Conservation (phyloP, 495 filamentous ascomycete species). For the Copromyces sp. region DNA sequence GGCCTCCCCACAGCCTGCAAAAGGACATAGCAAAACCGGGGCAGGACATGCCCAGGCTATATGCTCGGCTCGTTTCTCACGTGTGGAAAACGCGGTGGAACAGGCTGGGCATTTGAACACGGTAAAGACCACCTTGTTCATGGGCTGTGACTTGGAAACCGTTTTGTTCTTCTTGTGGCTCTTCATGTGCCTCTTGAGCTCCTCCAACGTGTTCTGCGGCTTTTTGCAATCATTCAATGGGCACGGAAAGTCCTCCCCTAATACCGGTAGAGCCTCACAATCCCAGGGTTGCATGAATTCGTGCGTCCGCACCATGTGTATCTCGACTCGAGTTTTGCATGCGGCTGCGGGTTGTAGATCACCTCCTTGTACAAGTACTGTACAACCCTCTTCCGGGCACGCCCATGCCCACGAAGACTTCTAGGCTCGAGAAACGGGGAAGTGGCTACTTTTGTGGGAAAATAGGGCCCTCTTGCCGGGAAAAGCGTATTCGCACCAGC, state of each 20-base stretch:
- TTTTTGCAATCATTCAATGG: rapidly evolving
- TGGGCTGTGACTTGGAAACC: background rate
- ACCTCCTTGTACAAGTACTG: background rate
- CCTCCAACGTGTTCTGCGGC: background rate
- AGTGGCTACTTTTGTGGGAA: no score
- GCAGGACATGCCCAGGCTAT: background rate
- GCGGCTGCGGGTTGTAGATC: background rate
- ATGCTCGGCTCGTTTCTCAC: background rate
- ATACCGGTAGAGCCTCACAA: background rate
- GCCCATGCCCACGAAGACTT: no score
- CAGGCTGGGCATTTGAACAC: background rate
- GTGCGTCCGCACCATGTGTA: background rate
- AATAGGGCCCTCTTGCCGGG: no score
- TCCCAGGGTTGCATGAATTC: background rate
- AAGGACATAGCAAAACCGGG: no score
- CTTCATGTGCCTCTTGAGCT: background rate
- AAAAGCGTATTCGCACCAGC: background rate
- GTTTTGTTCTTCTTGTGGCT: background rate
- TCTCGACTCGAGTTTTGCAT: background rate
- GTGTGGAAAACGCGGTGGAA: background rate
- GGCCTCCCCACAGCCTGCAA: no score
- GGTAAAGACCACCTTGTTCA: background rate
- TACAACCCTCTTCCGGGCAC: background rate
- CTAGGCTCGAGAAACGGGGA: no score
- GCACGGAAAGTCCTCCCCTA: background rate